Evolutionary conservation across 129 eudicot genomes (phyloP).

Genomic region (Arctium lappa): DNA sequence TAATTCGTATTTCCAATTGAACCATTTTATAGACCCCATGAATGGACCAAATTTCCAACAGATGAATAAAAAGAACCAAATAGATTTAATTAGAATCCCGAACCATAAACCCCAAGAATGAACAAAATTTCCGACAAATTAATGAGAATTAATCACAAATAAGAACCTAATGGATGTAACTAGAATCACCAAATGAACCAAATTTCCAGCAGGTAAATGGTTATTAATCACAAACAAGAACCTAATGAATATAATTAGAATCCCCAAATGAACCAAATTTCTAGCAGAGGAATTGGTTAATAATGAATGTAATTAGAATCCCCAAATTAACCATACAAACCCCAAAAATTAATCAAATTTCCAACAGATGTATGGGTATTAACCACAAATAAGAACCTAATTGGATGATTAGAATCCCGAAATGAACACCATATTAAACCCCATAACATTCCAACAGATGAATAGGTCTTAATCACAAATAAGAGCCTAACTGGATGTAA

Average conservation of each 20-base stretch:
- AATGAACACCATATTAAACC: not conserved
- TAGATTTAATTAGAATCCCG: no score
- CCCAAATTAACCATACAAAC: not conserved
- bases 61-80: not conserved
- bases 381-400: not conserved
- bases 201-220: not conserved
- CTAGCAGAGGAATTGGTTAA: not conserved
- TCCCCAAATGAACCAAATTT: not conserved
- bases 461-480: not conserved
- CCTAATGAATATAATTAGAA: not conserved
- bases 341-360: not conserved
- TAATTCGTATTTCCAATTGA: not conserved
- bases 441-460: not conserved
- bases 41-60: not conserved
- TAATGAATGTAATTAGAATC: not conserved
- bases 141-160: not conserved
- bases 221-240: not conserved
- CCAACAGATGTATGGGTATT: not conserved
- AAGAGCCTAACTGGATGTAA: not conserved
- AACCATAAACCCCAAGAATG: no score
- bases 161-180: not conserved
- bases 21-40: not conserved
- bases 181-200: not conserved
- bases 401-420: not conserved
- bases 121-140: no score